These are phyloP conservation scores for Dactylellina haptotyla DNA, from an alignment of 2,329 filamentous ascomycete species.

Conservation along the genomic window DNA sequence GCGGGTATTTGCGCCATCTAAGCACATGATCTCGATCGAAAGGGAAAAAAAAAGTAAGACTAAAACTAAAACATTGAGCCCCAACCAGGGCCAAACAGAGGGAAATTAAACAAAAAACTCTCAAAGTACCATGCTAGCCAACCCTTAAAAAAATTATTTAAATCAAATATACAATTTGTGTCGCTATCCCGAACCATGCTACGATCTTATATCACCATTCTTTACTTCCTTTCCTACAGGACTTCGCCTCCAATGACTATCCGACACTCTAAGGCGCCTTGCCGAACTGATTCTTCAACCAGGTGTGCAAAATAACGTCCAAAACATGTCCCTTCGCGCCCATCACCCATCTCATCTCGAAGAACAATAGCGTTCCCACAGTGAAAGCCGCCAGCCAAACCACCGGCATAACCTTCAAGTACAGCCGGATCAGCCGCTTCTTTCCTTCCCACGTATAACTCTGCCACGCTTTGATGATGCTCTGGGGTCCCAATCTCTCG, in stretches of 20 bases:
- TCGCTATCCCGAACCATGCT: neutral
- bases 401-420: conserved; percentile 47
- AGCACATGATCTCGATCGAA: neutral
- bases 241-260: neutral
- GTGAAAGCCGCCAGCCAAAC: conserved; percentile 47
- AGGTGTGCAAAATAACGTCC: conserved; percentile 46
- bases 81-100: too few species aligned
- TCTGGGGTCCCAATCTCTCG: conserved; percentile 73
- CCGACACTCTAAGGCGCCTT: conserved; percentile 22
- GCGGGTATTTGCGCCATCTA: neutral
- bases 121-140: neutral
- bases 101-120: neutral
- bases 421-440: conserved; percentile 49
- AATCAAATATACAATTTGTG: neutral
- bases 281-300: conserved; percentile 47
- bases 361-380: conserved; percentile 46
- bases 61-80: too few species aligned
- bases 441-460: conserved; percentile 49
- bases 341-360: conserved; percentile 52
- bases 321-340: conserved; percentile 43
- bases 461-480: conserved; percentile 47
- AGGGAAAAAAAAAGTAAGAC: neutral
- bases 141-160: neutral
- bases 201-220: neutral
- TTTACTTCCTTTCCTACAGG: neutral